Base-by-base conservation (phyloP, 192 early-diverging fungal genomes). In the Coemansia sp. region DNA sequence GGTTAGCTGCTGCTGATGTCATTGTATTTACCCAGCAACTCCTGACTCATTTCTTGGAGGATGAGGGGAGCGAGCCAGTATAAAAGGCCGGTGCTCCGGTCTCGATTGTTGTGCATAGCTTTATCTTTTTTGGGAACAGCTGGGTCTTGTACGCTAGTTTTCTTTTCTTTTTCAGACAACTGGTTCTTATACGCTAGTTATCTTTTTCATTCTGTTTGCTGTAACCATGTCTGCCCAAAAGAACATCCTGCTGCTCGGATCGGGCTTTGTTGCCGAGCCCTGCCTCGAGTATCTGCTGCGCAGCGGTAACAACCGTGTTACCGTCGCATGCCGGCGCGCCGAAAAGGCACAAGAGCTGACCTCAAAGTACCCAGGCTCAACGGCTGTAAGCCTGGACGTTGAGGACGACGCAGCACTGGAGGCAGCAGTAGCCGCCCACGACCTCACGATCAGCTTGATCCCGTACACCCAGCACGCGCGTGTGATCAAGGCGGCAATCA, bases 241-340 rank as follows among this genome's bases (percentile, higher is more conserved):
- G 70, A 92, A 90, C 59, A 94, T 99, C 75, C 87, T 99, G 64
- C 89, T 99, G 24, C 89, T 99, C 60, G 97, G 97, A 52, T 90
- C 93, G 37, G 97, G 97, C 59, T 99, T 93, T 76, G 97, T 99
- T 50, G 96, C 97, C 66, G 93, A 90, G 66, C 97, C 97, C 37
- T 90, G 92, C 70, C 88, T 92, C 56, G 88, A 94, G 66, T 97
- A 95, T 82, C 88, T 99, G 25, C 84, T 94, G 60, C 92, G 94
- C 61, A 85, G 89, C 69, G 85, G 89, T 9, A 91, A 96, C 62
- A 95, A 95, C 86, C 77, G 87, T 63, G 64, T 99, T 22, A 98
- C 95, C 32, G 88, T 98, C 69, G 96, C 94, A 54, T 89, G 88
- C 70, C 84, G 96, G 54, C 79, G 87, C 43, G 51, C 94, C 23